phyloP scores from a whole-genome alignment of 139 green algal species.

The Coelastrella sp. region DNA sequence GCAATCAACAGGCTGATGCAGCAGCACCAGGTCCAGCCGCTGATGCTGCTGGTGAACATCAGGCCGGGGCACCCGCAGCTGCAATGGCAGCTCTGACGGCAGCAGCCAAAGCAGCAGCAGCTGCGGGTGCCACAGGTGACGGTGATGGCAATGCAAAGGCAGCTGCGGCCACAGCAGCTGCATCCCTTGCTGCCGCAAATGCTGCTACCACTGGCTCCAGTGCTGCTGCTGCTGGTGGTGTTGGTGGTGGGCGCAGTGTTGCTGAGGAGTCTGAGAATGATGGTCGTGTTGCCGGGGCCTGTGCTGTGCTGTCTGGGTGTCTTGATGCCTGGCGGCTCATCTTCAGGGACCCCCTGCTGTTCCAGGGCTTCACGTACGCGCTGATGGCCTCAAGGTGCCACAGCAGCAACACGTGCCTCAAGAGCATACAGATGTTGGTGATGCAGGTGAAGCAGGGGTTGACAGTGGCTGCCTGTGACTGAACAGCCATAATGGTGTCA shows the following conservation, averaged over 20 bases:
- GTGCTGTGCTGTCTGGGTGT: slow-evolving; percentile 44
- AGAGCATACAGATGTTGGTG: slow-evolving; percentile 54
- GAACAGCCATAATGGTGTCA: not conserved
- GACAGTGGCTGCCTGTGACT: not conserved
- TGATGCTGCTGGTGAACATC: not conserved
- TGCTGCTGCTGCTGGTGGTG: slow-evolving; percentile 17
- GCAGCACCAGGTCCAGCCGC: not conserved
- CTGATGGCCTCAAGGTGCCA: slow-evolving; percentile 58
- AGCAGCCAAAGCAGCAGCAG: not conserved
- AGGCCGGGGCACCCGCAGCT: not conserved
- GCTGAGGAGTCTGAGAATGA: slow-evolving; percentile 53
- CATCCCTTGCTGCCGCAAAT: not conserved
- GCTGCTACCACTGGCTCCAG: not conserved
- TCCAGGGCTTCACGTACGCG: slow-evolving; percentile 50
- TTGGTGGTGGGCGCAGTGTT: slow-evolving; percentile 31
- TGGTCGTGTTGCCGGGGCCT: slow-evolving; percentile 54
- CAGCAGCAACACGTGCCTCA: slow-evolving; percentile 55
- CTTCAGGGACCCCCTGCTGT: slow-evolving; percentile 35
- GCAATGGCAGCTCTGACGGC: not conserved
- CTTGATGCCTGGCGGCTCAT: slow-evolving; percentile 51
- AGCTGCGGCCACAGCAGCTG: not conserved
- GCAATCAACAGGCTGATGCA: slow-evolving; percentile 1
- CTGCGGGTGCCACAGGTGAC: not conserved
- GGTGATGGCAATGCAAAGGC: not conserved
- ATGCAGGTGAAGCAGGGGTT: slow-evolving; percentile 24